Evolutionary conservation across 2,329 filamentous ascomycete species (phyloP), one percentile per base, ranked within the genome.

Genomic region (Pseudomassariella vexata): DNA sequence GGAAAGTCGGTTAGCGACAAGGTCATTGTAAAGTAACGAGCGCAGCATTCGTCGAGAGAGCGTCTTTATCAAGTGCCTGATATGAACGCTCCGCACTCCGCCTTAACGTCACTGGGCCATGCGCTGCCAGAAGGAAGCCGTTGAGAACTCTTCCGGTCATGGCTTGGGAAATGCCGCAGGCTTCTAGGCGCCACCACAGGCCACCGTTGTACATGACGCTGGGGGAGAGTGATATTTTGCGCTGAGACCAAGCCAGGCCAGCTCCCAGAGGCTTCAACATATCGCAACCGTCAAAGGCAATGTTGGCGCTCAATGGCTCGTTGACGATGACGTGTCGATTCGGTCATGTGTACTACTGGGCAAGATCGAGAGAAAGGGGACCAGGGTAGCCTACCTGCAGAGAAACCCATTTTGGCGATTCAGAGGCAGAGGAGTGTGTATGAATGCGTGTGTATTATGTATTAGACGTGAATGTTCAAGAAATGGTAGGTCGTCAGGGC

Each of bases 381-480:
- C 16, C 10, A 29, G 15, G 23, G 28, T 23, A 37, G 59, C 65
- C 47, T 65, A 69, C 65, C 65, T 40, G 59, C 51, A 51, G 56
- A 51, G 53, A 57, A 61, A 54, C 45, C 48, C 57, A 66, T 66
- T 55, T 60, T 68, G 55, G 43, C 52, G 55, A 58, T 56, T 33
- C 29, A 33, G 27, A 39, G 31, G 30, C 28, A n/a, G n/a, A n/a
- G n/a, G n/a, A n/a, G n/a, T n/a, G n/a, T n/a, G n/a, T n/a, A n/a
- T n/a, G n/a, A n/a, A n/a, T n/a, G n/a, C n/a, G n/a, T n/a, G 43
- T 41, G 34, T 38, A 54, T 48, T 51, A 53, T 34, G 40, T 37
- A 50, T 49, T 42, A 51, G 32, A 40, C 28, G 35, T 18, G 19
- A 32, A 34, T 34, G 45, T 40, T 18, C 14, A 14, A 26, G 27